Percentiles rank a stretch among this genome's conserved stretches.
phyloP scores from a whole-genome alignment of 495 filamentous ascomycete genomes.

The Copromyces sp. region DNA sequence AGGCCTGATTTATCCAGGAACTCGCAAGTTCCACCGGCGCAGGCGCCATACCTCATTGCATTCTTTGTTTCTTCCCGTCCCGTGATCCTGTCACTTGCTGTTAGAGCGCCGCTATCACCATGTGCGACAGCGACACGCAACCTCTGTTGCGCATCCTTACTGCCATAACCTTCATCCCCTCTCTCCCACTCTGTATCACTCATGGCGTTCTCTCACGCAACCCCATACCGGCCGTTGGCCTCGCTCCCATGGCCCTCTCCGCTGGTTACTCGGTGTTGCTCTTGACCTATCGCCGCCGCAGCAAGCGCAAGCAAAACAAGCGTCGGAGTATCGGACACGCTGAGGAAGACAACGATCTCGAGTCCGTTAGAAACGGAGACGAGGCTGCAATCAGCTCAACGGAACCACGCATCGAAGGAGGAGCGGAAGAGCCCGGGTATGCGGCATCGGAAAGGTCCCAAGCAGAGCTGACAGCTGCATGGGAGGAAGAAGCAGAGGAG shows the following conservation, averaged over 20 bases:
- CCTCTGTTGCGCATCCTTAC: conserved; percentile 26
- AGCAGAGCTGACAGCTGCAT: conserved; percentile 1
- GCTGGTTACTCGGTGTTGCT: conserved; percentile 20
- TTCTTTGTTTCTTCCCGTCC: background rate
- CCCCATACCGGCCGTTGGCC: conserved; percentile 29
- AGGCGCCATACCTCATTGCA: background rate
- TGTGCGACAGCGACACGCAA: background rate
- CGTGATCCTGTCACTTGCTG: background rate
- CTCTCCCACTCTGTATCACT: conserved; percentile 37
- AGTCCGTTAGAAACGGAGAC: background rate
- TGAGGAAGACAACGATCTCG: conserved; percentile 6
- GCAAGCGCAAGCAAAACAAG: background rate
- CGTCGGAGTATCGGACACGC: background rate
- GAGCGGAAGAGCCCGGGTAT: background rate
- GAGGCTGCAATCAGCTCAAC: background rate
- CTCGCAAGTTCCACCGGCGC: background rate
- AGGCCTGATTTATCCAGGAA: background rate
- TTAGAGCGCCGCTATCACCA: background rate
- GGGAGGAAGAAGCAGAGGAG: conserved; percentile 2
- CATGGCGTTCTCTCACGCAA: conserved; percentile 29
- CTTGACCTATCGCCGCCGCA: conserved; percentile 6
- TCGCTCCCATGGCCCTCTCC: conserved; percentile 31
- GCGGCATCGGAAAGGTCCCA: background rate
- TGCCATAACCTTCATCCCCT: conserved; percentile 40
- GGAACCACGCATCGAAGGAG: background rate